Conservation (phyloP, 2,329 filamentous ascomycete species). For the Xylaria sp. region DNA sequence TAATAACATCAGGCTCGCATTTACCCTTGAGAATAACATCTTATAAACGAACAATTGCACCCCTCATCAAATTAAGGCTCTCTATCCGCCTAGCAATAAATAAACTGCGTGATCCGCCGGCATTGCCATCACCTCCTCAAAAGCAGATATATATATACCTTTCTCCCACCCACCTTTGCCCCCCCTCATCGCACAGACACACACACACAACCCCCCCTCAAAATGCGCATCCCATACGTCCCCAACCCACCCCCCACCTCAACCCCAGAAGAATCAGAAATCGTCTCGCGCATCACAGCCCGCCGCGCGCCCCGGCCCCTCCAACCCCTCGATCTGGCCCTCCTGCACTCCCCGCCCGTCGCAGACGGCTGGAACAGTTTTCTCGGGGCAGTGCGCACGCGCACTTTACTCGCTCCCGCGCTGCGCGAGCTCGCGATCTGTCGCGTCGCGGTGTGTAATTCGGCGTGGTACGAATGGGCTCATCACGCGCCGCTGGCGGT, state of each 20-base stretch:
- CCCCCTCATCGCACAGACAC: neutral
- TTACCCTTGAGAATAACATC: neutral
- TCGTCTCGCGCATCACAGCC: conserved; percentile 71
- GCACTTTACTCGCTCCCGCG: conserved; percentile 61
- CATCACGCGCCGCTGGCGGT: conserved; percentile 78
- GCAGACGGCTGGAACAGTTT: conserved; percentile 82
- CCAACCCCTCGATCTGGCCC: conserved; percentile 78
- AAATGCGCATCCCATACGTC: conserved; percentile 76
- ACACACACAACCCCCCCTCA: conserved; percentile 35
- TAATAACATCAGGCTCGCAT: neutral
- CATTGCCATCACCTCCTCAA: neutral
- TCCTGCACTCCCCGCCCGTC: conserved; percentile 78
- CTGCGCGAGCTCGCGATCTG: conserved; percentile 83
- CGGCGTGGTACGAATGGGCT: conserved; percentile 87
- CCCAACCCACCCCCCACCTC: conserved; percentile 61
- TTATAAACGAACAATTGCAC: neutral
- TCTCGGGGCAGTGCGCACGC: conserved; percentile 70
- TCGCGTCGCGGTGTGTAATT: conserved; percentile 81
- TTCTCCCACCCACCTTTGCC: neutral
- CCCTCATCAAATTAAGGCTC: neutral
- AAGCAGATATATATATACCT: neutral
- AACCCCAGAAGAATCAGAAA: conserved; percentile 61
- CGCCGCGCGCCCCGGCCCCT: conserved; percentile 76
- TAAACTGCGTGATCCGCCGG: neutral
- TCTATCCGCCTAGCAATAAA: neutral